Evolutionary conservation across 2,329 filamentous ascomycete species (phyloP).

Genomic region (Corynespora cassiicola): DNA sequence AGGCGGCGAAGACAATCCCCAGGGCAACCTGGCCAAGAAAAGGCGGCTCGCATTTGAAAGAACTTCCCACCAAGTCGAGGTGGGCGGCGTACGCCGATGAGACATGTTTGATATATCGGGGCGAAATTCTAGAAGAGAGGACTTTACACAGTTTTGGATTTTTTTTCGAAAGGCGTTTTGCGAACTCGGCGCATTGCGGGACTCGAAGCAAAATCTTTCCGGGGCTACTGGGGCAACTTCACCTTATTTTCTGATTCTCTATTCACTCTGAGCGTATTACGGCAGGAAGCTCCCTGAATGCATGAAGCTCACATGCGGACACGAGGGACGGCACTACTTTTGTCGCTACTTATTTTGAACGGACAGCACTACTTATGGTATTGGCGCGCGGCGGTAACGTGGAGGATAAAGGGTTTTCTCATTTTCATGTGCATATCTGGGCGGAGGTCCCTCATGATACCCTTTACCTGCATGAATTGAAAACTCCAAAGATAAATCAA

Average conservation of each 20-base stretch:
- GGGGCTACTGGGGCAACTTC: no score
- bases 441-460: conserved; percentile 9
- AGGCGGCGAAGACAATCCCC: conserved; percentile 69
- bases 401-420: conserved; percentile 1
- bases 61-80: conserved; percentile 41
- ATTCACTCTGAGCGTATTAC: no score
- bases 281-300: no score
- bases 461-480: conserved; percentile 15
- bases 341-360: no score
- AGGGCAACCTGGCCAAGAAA: conserved; percentile 38
- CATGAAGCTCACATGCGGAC: neutral
- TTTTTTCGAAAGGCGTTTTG: neutral
- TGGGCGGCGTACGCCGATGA: conserved; percentile 43
- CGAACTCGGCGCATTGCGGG: no score
- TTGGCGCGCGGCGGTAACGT: neutral
- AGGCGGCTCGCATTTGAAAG: conserved; percentile 44
- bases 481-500: no score
- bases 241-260: no score
- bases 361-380: neutral
- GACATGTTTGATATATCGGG: conserved; percentile 1
- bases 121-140: neutral
- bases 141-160: neutral
- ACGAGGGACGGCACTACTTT: no score
- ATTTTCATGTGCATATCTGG: conserved; percentile 8
- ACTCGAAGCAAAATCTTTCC: no score